Percentiles rank a stretch among this genome's conserved stretches.
Evolutionary conservation across 495 filamentous ascomycete genomes (phyloP).

Genomic region (Glarea lozoyensis): DNA sequence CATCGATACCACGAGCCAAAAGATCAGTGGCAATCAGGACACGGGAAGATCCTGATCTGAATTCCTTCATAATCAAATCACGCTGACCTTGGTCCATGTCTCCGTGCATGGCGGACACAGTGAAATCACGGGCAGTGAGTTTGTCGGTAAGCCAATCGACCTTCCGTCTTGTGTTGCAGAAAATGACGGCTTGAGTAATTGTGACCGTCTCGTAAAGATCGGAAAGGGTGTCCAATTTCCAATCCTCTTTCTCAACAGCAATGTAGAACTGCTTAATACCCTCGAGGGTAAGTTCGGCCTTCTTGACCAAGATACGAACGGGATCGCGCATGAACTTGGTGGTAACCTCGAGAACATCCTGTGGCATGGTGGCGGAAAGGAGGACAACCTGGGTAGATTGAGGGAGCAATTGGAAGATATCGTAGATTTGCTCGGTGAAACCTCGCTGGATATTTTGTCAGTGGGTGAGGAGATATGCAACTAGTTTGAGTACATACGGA

Average conservation of each 20-base stretch:
- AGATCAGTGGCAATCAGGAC: slow-evolving; percentile 97
- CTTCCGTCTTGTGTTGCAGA: slow-evolving; percentile 99
- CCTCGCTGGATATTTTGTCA: slow-evolving; percentile 53
- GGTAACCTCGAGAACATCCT: slow-evolving; percentile 98
- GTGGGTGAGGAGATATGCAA: neutral
- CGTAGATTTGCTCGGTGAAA: slow-evolving; percentile 99
- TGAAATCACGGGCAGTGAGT: slow-evolving; percentile 96
- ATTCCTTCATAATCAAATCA: slow-evolving; percentile 99
- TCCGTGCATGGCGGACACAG: slow-evolving; percentile 98
- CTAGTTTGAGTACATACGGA: slow-evolving; percentile 50
- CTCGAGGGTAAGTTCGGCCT: slow-evolving; percentile 96
- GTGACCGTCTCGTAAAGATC: slow-evolving; percentile 99
- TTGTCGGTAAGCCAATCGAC: slow-evolving; percentile 99
- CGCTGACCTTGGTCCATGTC: slow-evolving; percentile 97
- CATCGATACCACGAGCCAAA: slow-evolving; percentile 96
- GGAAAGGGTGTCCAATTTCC: slow-evolving; percentile 98
- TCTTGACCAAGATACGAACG: slow-evolving; percentile 98
- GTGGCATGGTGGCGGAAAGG: slow-evolving; percentile 93
- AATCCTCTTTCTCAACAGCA: slow-evolving; percentile 99
- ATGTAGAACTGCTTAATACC: slow-evolving; percentile 99
- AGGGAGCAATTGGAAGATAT: slow-evolving; percentile 96
- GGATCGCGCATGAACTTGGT: slow-evolving; percentile 99
- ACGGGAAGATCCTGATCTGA: slow-evolving; percentile 93
- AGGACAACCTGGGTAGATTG: slow-evolving; percentile 97
- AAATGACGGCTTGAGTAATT: slow-evolving; percentile 98